Evolutionary conservation across 768 basidiomycete genomes (phyloP), one percentile per base, ranked within the genome.

Genomic region (Hericium erinaceus): DNA sequence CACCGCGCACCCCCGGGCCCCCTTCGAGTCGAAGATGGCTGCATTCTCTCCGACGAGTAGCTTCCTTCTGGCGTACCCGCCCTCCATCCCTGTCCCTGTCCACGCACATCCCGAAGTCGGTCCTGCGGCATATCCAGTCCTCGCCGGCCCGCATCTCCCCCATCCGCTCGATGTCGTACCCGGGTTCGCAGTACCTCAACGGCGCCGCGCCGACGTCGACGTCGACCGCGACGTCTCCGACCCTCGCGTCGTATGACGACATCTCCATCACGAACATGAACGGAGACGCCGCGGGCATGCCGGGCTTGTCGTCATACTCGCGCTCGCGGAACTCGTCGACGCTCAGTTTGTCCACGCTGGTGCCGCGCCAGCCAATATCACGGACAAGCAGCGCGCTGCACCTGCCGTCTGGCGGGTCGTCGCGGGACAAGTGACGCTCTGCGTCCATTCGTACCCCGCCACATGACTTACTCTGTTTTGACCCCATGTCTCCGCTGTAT

Each of bases 251-350:
- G 9, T 37, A 61, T 51, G 62, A 63, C 26, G 62, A 63, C 20
- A 24, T 50, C 13, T 39, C 44, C 20, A 56, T 61, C 18, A 48
- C 48, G 33, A 61, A 58, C 44, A 58, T 48, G 18, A 11, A 38
- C 22, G 60, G 58, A 39, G 60, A 53, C 8, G 51, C 52, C 46
- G 58, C 62, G 41, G 60, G 61, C 2, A 55, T 57, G 20, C 58
- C 61, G 49, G 8, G 33, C 33, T 2, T 55, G 58, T 73, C 73
- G 22, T 67, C 80, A 52, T 72, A 80, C 55, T 77, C 80, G 26
- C 80, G 87, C 15, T 89, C 87, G 62, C 74, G 83, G 62, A 89
- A 87, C 61, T 75, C 77, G 8, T 88, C 86, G 4, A 80, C 83
- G 68, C 77, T 83, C 67, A 88, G 79, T 66, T 66, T 88, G 41